A percentile compares a stretch with the other conserved stretches of the same genome.
Evolutionary conservation across 1,284 basidiomycete genomes (phyloP).

Genomic region (Pseudozyma pruni): DNA sequence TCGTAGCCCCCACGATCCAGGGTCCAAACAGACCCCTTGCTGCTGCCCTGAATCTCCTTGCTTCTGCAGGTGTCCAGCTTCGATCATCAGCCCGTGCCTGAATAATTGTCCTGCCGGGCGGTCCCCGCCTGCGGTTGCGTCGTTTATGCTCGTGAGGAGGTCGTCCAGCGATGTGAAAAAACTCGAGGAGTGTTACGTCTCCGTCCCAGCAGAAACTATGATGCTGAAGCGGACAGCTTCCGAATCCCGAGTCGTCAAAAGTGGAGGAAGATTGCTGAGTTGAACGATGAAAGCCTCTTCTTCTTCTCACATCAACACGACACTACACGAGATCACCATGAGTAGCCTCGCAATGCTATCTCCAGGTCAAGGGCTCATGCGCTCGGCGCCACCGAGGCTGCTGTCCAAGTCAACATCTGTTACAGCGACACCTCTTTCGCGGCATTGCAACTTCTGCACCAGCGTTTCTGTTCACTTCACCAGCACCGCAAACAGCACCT

Average conservation of each 20-base stretch:
- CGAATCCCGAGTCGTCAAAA: too few species aligned
- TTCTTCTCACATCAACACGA: not conserved
- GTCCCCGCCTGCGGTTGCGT: too few species aligned
- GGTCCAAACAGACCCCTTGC: constrained; percentile 7
- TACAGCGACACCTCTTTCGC: not conserved
- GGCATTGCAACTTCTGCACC: constrained; percentile 13
- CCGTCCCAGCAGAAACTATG: too few species aligned
- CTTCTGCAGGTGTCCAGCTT: constrained; percentile 2
- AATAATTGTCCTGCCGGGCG: too few species aligned
- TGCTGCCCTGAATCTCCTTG: not conserved
- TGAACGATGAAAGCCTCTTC: not conserved
- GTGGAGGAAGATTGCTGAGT: not conserved
- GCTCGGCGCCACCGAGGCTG: not conserved
- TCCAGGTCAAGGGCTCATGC: not conserved
- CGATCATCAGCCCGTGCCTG: too few species aligned
- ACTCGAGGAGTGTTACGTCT: too few species aligned
- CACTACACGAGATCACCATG: not conserved
- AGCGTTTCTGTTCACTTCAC: not conserved
- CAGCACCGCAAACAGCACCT: not conserved
- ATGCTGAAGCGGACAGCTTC: too few species aligned
- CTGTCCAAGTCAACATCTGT: not conserved
- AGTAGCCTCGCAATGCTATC: too few species aligned
- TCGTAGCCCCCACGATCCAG: not conserved
- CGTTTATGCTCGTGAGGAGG: too few species aligned
- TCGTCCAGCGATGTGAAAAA: too few species aligned